Evolutionary conservation across 345 rosid species (phyloP).

Genomic region (Linum tenue): DNA sequence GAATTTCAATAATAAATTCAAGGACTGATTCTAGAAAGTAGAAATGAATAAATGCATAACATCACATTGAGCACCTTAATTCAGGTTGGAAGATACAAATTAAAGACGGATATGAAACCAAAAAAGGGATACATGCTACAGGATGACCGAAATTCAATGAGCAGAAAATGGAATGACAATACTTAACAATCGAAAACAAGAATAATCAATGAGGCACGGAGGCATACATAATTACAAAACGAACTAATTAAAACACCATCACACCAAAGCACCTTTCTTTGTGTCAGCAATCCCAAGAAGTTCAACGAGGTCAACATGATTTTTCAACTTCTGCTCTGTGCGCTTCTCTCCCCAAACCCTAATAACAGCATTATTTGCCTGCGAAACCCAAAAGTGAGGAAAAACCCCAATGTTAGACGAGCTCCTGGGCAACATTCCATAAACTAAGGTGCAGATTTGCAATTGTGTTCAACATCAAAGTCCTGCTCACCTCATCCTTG

Average conservation of each 20-base stretch:
- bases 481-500: constrained; percentile 51
- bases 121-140: not conserved
- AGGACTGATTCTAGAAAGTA: not conserved
- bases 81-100: not conserved
- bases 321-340: constrained; percentile 46
- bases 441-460: not conserved
- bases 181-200: not conserved
- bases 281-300: constrained; percentile 69
- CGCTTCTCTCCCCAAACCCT: constrained; percentile 59
- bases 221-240: no score
- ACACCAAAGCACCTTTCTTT: constrained; percentile 48
- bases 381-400: not conserved
- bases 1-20: not conserved
- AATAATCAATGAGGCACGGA: no score
- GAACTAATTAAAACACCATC: not conserved
- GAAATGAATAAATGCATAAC: not conserved
- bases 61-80: not conserved
- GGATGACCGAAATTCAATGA: not conserved
- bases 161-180: not conserved
- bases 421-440: not conserved
- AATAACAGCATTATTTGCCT: constrained; percentile 64
- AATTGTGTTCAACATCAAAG: not conserved
- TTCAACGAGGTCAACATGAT: constrained; percentile 92
- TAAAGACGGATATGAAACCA: not conserved
- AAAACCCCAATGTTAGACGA: not conserved